Percentiles rank a stretch among this genome's conserved stretches.
Evolutionary conservation across 148 eudicot species (phyloP).

Genomic region (Cornus florida): DNA sequence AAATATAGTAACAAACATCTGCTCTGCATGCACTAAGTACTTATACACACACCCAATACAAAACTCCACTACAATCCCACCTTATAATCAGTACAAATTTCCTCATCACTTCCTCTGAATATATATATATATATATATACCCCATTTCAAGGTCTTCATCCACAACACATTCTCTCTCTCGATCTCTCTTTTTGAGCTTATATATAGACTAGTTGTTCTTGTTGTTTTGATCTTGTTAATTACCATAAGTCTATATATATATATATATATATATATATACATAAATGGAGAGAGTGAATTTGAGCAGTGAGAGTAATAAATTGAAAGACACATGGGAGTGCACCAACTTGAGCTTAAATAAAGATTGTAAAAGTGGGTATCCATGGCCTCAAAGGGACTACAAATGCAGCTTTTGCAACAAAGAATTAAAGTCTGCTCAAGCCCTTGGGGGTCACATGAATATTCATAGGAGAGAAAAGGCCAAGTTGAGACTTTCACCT

Average conservation of each 20-base stretch:
- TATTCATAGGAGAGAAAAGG: constrained; percentile 79
- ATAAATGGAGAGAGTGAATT: constrained; percentile 29
- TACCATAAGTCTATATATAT: not conserved
- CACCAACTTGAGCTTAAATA: constrained; percentile 31
- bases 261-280: too few relatives aligned
- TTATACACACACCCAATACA: not conserved
- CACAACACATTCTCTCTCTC: constrained; percentile 15
- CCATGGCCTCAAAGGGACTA: constrained; percentile 79
- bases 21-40: not conserved
- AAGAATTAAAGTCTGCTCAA: constrained; percentile 78
- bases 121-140: too few relatives aligned
- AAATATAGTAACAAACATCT: constrained; percentile 2
- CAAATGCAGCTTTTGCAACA: constrained; percentile 73
- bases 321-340: constrained; percentile 27
- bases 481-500: constrained; percentile 43
- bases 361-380: constrained; percentile 43
- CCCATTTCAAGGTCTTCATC: not conserved
- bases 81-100: not conserved
- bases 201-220: not conserved
- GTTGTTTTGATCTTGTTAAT: not conserved
- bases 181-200: not conserved
- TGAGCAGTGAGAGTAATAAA: constrained; percentile 18
- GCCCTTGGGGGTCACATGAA: constrained; percentile 95
- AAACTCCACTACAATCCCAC: not conserved
- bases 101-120: not conserved